phyloP scores from a whole-genome alignment of 2,329 filamentous ascomycete species.

The Diaporthe nobilis region DNA sequence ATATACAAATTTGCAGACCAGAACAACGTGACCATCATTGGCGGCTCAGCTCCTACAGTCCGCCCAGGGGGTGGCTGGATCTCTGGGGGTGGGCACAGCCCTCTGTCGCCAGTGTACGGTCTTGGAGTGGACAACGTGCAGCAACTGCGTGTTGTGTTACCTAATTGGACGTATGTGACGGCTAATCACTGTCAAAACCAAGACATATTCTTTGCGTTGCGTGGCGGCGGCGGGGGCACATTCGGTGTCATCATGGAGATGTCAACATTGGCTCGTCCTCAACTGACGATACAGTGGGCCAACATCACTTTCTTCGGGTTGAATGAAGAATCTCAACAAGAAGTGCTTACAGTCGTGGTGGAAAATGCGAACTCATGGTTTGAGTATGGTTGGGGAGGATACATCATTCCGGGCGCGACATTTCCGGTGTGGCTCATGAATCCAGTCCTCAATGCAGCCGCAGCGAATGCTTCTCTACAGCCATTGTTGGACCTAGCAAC shows the following conservation, averaged over 20 bases:
- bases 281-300: background rate
- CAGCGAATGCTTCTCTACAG: background rate
- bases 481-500: background rate
- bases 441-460: background rate
- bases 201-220: constrained; percentile 65
- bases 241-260: constrained; percentile 50
- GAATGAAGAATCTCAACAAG: background rate
- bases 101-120: background rate
- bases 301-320: background rate
- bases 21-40: constrained; percentile 1
- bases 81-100: background rate
- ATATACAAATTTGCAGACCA: background rate
- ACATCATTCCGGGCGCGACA: background rate
- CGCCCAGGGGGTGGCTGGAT: background rate
- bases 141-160: constrained; percentile 54
- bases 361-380: background rate
- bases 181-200: constrained; percentile 55
- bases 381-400: background rate
- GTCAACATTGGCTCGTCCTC: background rate
- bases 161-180: constrained; percentile 57
- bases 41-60: background rate
- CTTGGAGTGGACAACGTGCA: background rate
- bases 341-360: background rate
- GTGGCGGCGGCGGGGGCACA: constrained; percentile 56
- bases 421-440: background rate